Conservation (phyloP, 257 asterid genomes). For the Capsicum rhomboideum region DNA sequence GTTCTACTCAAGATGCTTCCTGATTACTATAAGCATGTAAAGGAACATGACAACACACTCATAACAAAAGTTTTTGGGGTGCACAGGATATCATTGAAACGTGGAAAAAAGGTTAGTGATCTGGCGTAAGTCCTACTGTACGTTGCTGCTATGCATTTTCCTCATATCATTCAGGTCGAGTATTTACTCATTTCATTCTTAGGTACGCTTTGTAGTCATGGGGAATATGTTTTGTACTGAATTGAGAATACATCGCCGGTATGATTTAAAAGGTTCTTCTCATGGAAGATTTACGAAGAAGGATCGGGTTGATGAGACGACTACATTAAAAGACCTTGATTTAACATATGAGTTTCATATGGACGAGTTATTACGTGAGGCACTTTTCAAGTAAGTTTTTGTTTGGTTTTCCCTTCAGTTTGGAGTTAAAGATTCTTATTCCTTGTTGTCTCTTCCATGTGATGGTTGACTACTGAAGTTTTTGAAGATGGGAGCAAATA, state of each 20-base stretch:
- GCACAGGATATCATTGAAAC: constrained; percentile 59
- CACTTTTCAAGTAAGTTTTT: constrained; percentile 64
- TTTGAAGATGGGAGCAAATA: neutral
- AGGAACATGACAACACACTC: constrained; percentile 81
- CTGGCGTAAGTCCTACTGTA: constrained; percentile 1
- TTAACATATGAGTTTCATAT: constrained; percentile 77
- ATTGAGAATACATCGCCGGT: constrained; percentile 85
- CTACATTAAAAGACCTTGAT: constrained; percentile 94
- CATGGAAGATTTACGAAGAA: constrained; percentile 82
- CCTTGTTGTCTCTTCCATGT: neutral
- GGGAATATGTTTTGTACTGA: constrained; percentile 98
- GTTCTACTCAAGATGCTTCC: constrained; percentile 86
- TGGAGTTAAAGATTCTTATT: neutral
- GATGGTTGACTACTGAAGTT: neutral
- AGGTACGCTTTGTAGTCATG: constrained; percentile 97
- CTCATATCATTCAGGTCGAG: neutral
- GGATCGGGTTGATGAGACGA: constrained; percentile 65
- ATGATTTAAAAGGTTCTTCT: constrained; percentile 91
- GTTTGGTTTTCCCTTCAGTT: neutral
- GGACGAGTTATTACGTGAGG: constrained; percentile 75
- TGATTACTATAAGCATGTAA: constrained; percentile 68
- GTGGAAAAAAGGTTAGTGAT: constrained; percentile 64
- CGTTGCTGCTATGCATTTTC: neutral
- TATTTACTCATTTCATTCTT: constrained; percentile 15
- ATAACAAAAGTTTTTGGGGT: constrained; percentile 93